Evolutionary conservation across 75 land plant species (phyloP).

Genomic region (Azolla pinnata): DNA sequence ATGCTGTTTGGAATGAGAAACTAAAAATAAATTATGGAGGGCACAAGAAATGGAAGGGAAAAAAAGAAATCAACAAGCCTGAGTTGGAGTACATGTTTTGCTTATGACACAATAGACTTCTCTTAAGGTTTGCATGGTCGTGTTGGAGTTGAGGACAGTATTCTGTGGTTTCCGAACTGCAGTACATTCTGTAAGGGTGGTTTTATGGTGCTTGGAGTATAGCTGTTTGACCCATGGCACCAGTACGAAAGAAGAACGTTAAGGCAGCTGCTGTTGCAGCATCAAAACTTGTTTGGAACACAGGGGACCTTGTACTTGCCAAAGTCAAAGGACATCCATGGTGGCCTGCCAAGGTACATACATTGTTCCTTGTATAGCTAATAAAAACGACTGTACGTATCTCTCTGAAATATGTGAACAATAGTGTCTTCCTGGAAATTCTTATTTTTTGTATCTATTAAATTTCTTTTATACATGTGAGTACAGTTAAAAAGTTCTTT

Average conservation of each 20-base stretch:
- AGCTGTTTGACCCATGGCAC: slow-evolving; percentile 43
- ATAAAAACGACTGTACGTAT: too few relatives aligned
- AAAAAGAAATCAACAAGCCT: too few relatives aligned
- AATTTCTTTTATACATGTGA: too few relatives aligned
- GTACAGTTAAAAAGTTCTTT: too few relatives aligned
- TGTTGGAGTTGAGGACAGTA: not conserved
- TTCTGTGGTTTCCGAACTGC: not conserved
- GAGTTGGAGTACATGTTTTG: not conserved
- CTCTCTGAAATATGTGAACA: too few relatives aligned
- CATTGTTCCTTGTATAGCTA: too few relatives aligned
- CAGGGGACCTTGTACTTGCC: slow-evolving; percentile 89
- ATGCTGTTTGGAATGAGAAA: not conserved
- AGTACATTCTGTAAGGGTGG: not conserved
- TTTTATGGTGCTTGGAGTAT: not conserved
- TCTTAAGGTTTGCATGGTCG: slow-evolving; percentile 3
- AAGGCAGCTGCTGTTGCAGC: slow-evolving; percentile 44
- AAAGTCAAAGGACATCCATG: slow-evolving; percentile 86
- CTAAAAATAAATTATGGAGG: too few relatives aligned
- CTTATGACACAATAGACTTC: not conserved
- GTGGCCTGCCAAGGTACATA: slow-evolving; percentile 87
- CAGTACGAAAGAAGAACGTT: slow-evolving; percentile 45
- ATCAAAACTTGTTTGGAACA: slow-evolving; percentile 48
- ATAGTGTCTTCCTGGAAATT: too few relatives aligned
- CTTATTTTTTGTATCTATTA: too few relatives aligned
- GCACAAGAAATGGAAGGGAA: too few relatives aligned